phyloP scores from a whole-genome alignment of 371 early-diverging fungal species.

The Mortierella sp. region DNA sequence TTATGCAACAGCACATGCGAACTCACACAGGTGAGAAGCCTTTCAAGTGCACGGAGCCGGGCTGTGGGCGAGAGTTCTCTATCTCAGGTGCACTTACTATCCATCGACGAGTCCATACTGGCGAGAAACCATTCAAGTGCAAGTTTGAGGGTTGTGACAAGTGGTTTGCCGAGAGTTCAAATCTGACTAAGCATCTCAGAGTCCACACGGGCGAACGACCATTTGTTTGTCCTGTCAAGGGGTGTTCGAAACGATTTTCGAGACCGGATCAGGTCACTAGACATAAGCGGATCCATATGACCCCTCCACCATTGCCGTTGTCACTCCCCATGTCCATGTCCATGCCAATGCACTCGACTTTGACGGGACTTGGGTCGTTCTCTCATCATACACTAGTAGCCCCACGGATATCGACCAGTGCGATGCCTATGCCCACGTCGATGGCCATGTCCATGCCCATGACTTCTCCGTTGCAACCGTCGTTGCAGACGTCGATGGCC shows the following conservation, averaged over 20 bases:
- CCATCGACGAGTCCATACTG: constrained; percentile 73
- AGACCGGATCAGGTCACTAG: constrained; percentile 73
- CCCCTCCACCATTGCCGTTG: background rate
- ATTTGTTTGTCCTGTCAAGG: constrained; percentile 62
- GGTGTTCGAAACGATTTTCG: constrained; percentile 74
- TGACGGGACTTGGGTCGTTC: no score
- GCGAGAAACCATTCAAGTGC: constrained; percentile 80
- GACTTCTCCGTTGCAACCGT: no score
- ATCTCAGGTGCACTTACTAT: constrained; percentile 76
- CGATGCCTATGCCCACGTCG: no score
- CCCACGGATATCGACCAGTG: no score
- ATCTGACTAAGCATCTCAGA: constrained; percentile 79
- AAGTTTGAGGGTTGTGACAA: constrained; percentile 76
- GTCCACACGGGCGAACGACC: constrained; percentile 78
- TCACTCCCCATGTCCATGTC: no score
- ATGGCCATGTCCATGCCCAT: no score
- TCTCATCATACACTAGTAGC: no score
- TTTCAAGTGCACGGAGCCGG: constrained; percentile 74
- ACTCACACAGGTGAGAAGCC: constrained; percentile 91
- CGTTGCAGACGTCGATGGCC: no score
- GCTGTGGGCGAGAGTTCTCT: constrained; percentile 79
- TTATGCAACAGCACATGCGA: constrained; percentile 82
- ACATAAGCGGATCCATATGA: constrained; percentile 56
- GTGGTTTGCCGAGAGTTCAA: constrained; percentile 78
- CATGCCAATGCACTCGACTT: no score